These are phyloP conservation scores for Magnaporthiopsis incrustans DNA, from an alignment of 2,329 filamentous ascomycete species.

Conservation along the genomic window DNA sequence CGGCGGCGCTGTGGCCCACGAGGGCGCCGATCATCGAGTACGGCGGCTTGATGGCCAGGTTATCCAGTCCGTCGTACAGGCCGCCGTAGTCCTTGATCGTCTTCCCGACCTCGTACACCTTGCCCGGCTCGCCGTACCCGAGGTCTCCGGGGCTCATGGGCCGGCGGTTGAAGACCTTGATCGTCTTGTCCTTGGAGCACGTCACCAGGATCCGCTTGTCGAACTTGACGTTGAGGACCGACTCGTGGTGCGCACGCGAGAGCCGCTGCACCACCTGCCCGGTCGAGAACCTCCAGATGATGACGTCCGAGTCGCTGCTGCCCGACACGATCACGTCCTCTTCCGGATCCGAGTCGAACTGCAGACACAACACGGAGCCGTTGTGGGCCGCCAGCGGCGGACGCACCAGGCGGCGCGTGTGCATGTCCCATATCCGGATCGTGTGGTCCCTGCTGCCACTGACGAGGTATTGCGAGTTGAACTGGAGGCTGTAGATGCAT, in stretches of 20 bases:
- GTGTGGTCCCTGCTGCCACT: constrained; percentile 88
- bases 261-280: constrained; percentile 74
- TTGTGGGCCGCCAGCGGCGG: constrained; percentile 68
- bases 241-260: constrained; percentile 72
- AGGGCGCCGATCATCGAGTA: constrained; percentile 74
- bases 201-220: constrained; percentile 88
- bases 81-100: constrained; percentile 45
- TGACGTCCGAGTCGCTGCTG: constrained; percentile 84
- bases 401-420: constrained; percentile 67
- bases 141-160: constrained; percentile 53
- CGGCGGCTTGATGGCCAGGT: constrained; percentile 48
- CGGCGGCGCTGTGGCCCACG: constrained; percentile 79
- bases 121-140: constrained; percentile 38
- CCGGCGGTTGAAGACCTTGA: constrained; percentile 89
- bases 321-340: constrained; percentile 94
- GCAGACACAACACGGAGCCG: constrained; percentile 86
- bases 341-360: constrained; percentile 81
- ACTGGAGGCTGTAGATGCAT: constrained; percentile 93
- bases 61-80: constrained; percentile 36
- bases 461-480: constrained; percentile 75
- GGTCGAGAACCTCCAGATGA: constrained; percentile 89
- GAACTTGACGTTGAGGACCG: constrained; percentile 87
- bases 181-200: constrained; percentile 93
- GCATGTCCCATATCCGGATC: constrained; percentile 83
- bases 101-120: constrained; percentile 44